phyloP scores from a whole-genome alignment of 805 yeast genomes.

The Lipomyces japonicus region DNA sequence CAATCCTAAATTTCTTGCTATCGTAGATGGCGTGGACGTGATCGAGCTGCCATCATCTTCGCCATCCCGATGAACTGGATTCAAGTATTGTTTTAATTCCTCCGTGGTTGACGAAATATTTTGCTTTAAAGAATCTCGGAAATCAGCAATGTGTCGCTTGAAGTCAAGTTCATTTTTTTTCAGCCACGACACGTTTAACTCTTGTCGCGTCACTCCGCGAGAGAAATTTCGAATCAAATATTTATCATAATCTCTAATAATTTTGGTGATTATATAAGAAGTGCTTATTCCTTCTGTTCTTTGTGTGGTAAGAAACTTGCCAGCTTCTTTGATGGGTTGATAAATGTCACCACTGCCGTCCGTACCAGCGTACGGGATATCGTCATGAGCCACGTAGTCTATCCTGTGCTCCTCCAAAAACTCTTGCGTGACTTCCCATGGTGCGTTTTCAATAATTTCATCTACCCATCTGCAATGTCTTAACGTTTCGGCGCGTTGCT shows the following conservation, averaged over 20 bases:
- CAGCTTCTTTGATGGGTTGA: conserved; percentile 83
- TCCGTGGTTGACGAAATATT: conserved; percentile 56
- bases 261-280: conserved; percentile 90
- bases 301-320: conserved; percentile 90
- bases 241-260: conserved; percentile 93
- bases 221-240: conserved; percentile 96
- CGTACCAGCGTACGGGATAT: conserved; percentile 86
- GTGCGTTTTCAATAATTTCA: conserved; percentile 90
- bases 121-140: conserved; percentile 78
- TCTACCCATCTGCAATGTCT: conserved; percentile 97
- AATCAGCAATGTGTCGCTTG: conserved; percentile 83
- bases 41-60: conserved; percentile 29
- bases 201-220: conserved; percentile 95
- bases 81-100: conserved; percentile 74
- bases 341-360: conserved; percentile 82
- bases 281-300: conserved; percentile 96
- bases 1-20: conserved; percentile 11
- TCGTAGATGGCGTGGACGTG: conserved; percentile 5
- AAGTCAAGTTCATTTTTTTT: conserved; percentile 94
- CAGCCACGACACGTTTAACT: conserved; percentile 93
- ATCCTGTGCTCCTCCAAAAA: conserved; percentile 75
- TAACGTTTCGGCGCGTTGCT: conserved; percentile 86
- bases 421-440: conserved; percentile 88
- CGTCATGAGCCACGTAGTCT: conserved; percentile 98
- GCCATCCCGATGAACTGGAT: conserved; percentile 32